Evolutionary conservation across 371 early-diverging fungal genomes (phyloP).

Genomic region (Syncephalastrum sp.): DNA sequence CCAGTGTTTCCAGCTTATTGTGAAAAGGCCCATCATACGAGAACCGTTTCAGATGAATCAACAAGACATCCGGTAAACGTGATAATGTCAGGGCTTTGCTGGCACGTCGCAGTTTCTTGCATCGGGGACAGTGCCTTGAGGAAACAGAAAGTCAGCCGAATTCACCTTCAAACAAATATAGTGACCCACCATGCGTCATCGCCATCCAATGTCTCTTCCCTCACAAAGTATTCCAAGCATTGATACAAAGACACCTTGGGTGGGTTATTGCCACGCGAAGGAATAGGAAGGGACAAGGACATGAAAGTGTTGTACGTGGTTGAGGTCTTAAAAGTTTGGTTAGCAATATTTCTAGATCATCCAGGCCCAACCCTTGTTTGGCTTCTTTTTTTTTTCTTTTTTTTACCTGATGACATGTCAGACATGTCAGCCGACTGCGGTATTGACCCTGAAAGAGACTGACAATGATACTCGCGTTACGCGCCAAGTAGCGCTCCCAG

Average conservation of each 20-base stretch:
- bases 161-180: background rate
- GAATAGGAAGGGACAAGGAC: slow-evolving; percentile 92
- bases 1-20: slow-evolving; percentile 87
- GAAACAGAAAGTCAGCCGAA: background rate
- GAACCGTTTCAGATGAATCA: slow-evolving; percentile 94
- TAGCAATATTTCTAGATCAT: too few relatives aligned
- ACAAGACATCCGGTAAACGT: slow-evolving; percentile 81
- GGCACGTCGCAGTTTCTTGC: slow-evolving; percentile 71
- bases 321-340: slow-evolving; percentile 58
- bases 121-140: slow-evolving; percentile 75
- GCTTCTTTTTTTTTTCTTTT: too few relatives aligned
- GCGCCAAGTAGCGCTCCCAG: slow-evolving; percentile 76
- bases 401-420: slow-evolving; percentile 71
- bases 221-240: slow-evolving; percentile 84
- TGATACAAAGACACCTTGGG: slow-evolving; percentile 61
- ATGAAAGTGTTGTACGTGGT: slow-evolving; percentile 92
- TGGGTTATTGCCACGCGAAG: slow-evolving; percentile 39
- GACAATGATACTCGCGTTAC: slow-evolving; percentile 90
- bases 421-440: slow-evolving; percentile 77
- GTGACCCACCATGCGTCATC: slow-evolving; percentile 76
- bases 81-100: slow-evolving; percentile 79
- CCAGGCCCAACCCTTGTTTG: too few relatives aligned
- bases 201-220: slow-evolving; percentile 83
- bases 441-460: slow-evolving; percentile 89
- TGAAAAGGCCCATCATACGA: slow-evolving; percentile 91